Evolutionary conservation across 2,329 filamentous ascomycete species (phyloP).

Genomic region (Lizonia empirigonia): DNA sequence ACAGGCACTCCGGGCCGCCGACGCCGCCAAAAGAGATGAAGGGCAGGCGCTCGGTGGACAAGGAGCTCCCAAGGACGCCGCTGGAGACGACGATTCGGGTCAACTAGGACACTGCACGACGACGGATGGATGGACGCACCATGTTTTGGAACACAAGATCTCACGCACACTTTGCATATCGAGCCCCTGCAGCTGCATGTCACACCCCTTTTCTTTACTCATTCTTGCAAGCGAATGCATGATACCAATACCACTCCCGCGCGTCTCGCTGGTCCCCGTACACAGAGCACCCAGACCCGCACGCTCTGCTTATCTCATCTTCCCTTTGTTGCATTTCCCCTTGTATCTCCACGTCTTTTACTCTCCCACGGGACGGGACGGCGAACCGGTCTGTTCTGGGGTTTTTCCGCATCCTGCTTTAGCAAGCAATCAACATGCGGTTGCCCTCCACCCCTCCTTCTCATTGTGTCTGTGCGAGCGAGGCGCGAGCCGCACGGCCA

Average conservation of each 20-base stretch:
- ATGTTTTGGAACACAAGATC: slow-evolving; percentile 11
- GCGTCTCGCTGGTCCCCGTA: no score
- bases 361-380: slow-evolving; percentile 4
- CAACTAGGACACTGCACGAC: slow-evolving; percentile 24
- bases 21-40: slow-evolving; percentile 50
- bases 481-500: no score
- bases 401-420: no score
- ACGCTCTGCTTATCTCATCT: no score
- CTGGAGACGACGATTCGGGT: slow-evolving; percentile 43
- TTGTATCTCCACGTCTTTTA: neutral
- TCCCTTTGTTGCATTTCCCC: slow-evolving; percentile 8
- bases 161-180: slow-evolving; percentile 16
- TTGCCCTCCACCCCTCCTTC: no score
- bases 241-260: slow-evolving; percentile 16
- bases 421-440: no score
- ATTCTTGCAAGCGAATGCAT: slow-evolving; percentile 20
- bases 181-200: slow-evolving; percentile 4
- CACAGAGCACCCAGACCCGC: no score
- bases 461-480: no score
- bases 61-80: slow-evolving; percentile 44
- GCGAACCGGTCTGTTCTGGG: no score
- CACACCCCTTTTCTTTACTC: slow-evolving; percentile 1
- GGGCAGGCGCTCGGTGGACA: slow-evolving; percentile 37
- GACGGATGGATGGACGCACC: neutral
- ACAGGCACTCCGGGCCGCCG: slow-evolving; percentile 39